These are phyloP conservation scores for Avena insularis DNA, from an alignment of 176 grass and related monocot genomes.

Conservation along the genomic window DNA sequence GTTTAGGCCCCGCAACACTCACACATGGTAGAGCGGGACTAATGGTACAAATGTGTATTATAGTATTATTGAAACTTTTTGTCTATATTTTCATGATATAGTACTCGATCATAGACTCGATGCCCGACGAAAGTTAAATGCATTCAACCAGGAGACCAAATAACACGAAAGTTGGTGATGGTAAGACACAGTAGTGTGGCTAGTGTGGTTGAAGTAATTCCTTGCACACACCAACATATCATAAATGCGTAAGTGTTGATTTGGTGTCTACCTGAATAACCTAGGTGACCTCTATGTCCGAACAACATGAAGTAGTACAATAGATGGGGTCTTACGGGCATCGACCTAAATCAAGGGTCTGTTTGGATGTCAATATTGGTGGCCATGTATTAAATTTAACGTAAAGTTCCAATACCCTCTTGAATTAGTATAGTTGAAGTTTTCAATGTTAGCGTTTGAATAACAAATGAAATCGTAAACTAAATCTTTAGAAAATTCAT, in stretches of 20 bases:
- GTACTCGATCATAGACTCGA: too few relatives aligned
- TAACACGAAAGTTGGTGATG: not conserved
- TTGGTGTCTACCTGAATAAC: not conserved
- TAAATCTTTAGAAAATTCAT: too few relatives aligned
- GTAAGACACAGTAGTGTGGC: not conserved
- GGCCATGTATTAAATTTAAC: not conserved
- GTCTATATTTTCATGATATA: too few relatives aligned
- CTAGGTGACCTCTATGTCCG: not conserved
- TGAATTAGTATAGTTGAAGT: not conserved
- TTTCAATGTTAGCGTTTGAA: not conserved
- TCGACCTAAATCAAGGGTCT: not conserved
- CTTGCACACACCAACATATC: not conserved
- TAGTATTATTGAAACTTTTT: too few relatives aligned
- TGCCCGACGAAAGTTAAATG: too few relatives aligned
- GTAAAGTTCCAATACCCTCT: not conserved
- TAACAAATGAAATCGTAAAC: too few relatives aligned
- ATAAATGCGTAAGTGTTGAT: not conserved
- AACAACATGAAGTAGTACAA: not conserved
- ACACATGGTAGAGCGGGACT: too few relatives aligned
- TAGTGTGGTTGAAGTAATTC: not conserved
- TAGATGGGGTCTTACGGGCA: not conserved
- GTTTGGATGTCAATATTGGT: not conserved
- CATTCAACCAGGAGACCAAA: too few relatives aligned
- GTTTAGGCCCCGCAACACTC: not conserved
- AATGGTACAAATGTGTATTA: too few relatives aligned